These are phyloP conservation scores for Aspergillus sergii DNA, from an alignment of 2,329 filamentous ascomycete species.

Conservation along the genomic window DNA sequence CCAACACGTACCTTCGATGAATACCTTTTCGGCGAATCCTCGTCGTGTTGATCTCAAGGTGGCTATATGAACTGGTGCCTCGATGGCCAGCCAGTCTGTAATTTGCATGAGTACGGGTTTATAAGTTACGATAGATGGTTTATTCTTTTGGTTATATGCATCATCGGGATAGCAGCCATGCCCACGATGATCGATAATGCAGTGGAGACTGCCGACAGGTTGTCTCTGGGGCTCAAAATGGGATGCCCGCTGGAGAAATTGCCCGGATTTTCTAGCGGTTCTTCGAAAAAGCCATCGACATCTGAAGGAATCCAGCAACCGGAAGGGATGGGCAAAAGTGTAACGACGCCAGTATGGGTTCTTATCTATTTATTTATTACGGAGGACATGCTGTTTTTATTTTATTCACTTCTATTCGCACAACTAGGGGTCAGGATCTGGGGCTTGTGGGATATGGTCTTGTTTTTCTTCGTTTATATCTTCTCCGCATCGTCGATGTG, in stretches of 20 bases:
- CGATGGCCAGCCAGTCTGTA: constrained; percentile 7
- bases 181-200: constrained; percentile 13
- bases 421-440: constrained; percentile 13
- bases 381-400: constrained; percentile 6
- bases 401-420: not conserved
- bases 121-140: constrained; percentile 20
- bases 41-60: not conserved
- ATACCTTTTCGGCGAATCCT: not conserved
- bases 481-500: constrained; percentile 19
- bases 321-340: constrained; percentile 5
- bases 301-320: not conserved
- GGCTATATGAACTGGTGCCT: constrained; percentile 9
- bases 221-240: constrained; percentile 4
- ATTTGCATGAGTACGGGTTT: constrained; percentile 22
- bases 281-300: not conserved
- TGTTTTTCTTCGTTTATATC: constrained; percentile 19
- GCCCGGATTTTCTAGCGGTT: not conserved
- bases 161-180: constrained; percentile 8
- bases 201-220: constrained; percentile 11
- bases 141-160: constrained; percentile 27
- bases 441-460: constrained; percentile 10
- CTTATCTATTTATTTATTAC: constrained; percentile 4
- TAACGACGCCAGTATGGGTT: constrained; percentile 3
- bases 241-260: constrained; percentile 1
- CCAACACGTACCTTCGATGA: not conserved